Evolutionary conservation across 441 rosid species (phyloP).

Genomic region (Sinapis alba): DNA sequence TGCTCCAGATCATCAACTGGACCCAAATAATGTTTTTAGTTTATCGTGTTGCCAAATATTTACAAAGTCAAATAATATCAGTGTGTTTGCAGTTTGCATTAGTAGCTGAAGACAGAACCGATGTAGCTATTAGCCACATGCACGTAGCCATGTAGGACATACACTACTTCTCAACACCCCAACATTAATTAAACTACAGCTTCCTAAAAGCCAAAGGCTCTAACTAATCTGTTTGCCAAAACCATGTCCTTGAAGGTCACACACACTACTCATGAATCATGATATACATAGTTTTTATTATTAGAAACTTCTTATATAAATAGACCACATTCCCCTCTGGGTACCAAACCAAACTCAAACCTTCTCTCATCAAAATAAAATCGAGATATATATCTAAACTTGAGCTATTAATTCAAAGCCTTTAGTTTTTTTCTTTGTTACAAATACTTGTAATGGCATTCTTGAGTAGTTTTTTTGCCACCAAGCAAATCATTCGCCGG

Average conservation of each 20-base stretch:
- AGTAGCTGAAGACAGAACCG: background rate
- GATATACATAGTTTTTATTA: background rate
- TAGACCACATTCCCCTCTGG: slow-evolving; percentile 6
- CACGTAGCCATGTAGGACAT: slow-evolving; percentile 24
- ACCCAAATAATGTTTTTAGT: background rate
- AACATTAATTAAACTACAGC: slow-evolving; percentile 14
- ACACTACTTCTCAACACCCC: slow-evolving; percentile 22
- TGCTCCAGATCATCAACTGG: too few species aligned
- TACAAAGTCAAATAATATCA: too few species aligned
- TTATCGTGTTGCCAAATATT: background rate
- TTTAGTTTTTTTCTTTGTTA: background rate
- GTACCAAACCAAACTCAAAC: slow-evolving; percentile 29
- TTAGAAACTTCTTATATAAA: slow-evolving; percentile 6
- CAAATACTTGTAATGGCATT: slow-evolving; percentile 19
- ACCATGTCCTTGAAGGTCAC: slow-evolving; percentile 29
- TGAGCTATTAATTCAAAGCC: background rate
- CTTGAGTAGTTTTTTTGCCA: slow-evolving; percentile 23
- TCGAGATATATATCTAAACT: background rate
- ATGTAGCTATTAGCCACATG: slow-evolving; percentile 26
- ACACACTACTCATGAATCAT: background rate
- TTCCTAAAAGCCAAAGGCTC: slow-evolving; percentile 8
- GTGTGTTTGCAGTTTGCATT: too few species aligned
- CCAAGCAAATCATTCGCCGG: slow-evolving; percentile 23
- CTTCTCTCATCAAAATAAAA: slow-evolving; percentile 21
- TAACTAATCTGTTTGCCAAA: slow-evolving; percentile 17